Percentiles rank a stretch among this genome's conserved stretches.
Conservation (phyloP, 331 rosid species). For the Malus hybrid region DNA sequence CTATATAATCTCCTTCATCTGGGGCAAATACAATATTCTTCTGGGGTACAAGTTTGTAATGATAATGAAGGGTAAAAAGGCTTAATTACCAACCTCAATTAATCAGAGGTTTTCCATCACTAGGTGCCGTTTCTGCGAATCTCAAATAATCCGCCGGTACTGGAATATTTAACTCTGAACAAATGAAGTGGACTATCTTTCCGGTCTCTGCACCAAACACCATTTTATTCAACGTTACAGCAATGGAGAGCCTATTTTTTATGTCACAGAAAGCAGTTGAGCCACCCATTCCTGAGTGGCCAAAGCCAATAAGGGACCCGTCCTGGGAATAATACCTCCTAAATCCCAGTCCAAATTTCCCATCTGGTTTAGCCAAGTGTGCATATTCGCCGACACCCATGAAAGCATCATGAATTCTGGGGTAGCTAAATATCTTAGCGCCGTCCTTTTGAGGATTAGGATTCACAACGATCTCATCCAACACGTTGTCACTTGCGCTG, state of each 20-base stretch:
- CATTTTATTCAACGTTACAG: constrained; percentile 86
- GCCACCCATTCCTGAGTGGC: constrained; percentile 98
- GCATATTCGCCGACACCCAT: constrained; percentile 60
- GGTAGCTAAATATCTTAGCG: constrained; percentile 43
- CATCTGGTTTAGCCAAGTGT: constrained; percentile 43
- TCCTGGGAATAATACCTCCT: constrained; percentile 50
- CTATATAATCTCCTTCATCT: neutral
- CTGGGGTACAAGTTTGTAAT: neutral
- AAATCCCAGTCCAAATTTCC: constrained; percentile 74
- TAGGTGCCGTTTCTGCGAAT: constrained; percentile 17
- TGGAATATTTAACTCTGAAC: constrained; percentile 86
- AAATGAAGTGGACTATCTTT: constrained; percentile 56
- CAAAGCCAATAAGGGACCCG: constrained; percentile 61
- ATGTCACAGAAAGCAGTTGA: constrained; percentile 79
- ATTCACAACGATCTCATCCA: neutral
- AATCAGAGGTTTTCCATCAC: constrained; percentile 45
- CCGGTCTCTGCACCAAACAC: constrained; percentile 63
- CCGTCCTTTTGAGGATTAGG: constrained; percentile 14
- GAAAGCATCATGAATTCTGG: constrained; percentile 71
- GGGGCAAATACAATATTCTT: neutral
- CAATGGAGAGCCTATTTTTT: constrained; percentile 61
- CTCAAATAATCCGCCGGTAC: constrained; percentile 55
- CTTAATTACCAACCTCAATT: constrained; percentile 34
- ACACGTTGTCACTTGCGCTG: constrained; percentile 8
- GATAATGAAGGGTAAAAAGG: neutral